Conservation (phyloP, 73 alveolate species). For the Paramecium octaurelia region DNA sequence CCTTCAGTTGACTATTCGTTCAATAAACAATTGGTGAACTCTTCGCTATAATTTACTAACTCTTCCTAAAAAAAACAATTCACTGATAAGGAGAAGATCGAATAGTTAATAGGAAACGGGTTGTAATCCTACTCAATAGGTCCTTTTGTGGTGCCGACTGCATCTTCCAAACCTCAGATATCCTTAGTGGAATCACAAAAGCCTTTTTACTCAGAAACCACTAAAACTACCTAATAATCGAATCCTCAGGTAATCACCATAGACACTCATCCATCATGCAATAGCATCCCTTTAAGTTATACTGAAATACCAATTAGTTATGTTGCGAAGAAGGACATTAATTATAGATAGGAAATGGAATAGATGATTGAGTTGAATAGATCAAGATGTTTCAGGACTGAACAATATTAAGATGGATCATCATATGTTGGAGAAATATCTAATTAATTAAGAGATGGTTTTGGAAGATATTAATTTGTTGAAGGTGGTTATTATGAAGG, state of each 20-base stretch:
- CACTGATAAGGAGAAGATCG: neutral
- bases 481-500: conserved; percentile 50
- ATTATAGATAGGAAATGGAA: neutral
- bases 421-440: neutral
- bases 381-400: neutral
- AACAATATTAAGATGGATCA: neutral
- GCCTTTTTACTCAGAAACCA: neutral
- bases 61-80: neutral
- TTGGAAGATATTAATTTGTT: neutral
- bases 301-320: neutral
- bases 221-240: neutral
- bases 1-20: neutral
- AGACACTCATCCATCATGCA: neutral
- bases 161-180: neutral
- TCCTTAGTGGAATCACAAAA: neutral
- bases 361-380: neutral
- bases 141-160: neutral
- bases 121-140: neutral
- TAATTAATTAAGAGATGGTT: conserved; percentile 9
- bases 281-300: neutral
- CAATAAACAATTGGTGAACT: neutral
- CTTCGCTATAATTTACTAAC: neutral
- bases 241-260: neutral
- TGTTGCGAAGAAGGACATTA: neutral
- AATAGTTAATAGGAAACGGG: neutral